Evolutionary conservation across 495 filamentous ascomycete species (phyloP).

Genomic region (Podospora comata): DNA sequence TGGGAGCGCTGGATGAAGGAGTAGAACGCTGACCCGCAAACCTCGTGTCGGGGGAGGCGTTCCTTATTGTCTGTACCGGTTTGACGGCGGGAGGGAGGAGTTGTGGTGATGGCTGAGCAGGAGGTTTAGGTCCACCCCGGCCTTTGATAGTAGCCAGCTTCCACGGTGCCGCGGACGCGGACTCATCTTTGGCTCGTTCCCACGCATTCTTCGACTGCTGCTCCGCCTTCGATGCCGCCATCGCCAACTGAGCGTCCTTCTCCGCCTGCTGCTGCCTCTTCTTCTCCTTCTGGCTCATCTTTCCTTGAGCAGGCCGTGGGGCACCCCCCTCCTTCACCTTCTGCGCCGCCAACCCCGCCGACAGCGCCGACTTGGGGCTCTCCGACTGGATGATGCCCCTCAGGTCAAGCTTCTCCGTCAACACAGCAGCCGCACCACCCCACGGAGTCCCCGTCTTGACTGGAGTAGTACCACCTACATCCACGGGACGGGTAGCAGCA

Average conservation of each 20-base stretch:
- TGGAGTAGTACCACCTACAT: constrained; percentile 8
- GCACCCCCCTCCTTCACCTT: constrained; percentile 41
- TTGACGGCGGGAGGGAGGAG: constrained; percentile 36
- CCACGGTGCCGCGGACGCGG: constrained; percentile 64
- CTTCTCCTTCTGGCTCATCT: constrained; percentile 83
- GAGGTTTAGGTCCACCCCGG: constrained; percentile 22
- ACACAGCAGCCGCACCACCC: constrained; percentile 51
- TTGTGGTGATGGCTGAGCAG: constrained; percentile 38
- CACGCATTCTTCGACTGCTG: constrained; percentile 32
- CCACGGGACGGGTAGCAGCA: not conserved
- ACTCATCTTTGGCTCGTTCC: constrained; percentile 27
- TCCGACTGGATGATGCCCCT: constrained; percentile 83
- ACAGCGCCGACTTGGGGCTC: constrained; percentile 66
- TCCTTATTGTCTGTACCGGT: constrained; percentile 33
- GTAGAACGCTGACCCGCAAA: constrained; percentile 45
- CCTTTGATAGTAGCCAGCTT: constrained; percentile 49
- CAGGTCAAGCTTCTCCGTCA: constrained; percentile 66
- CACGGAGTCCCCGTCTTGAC: constrained; percentile 52
- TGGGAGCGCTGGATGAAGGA: constrained; percentile 16
- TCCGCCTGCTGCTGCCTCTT: constrained; percentile 69
- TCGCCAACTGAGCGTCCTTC: constrained; percentile 36
- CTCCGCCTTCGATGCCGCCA: constrained; percentile 16
- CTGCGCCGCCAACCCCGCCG: constrained; percentile 63
- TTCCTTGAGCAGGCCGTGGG: constrained; percentile 43
- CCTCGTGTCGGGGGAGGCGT: constrained; percentile 55